Base-by-base conservation (phyloP, 2,329 filamentous ascomycete genomes). In the Hymenoscyphus scutula region DNA sequence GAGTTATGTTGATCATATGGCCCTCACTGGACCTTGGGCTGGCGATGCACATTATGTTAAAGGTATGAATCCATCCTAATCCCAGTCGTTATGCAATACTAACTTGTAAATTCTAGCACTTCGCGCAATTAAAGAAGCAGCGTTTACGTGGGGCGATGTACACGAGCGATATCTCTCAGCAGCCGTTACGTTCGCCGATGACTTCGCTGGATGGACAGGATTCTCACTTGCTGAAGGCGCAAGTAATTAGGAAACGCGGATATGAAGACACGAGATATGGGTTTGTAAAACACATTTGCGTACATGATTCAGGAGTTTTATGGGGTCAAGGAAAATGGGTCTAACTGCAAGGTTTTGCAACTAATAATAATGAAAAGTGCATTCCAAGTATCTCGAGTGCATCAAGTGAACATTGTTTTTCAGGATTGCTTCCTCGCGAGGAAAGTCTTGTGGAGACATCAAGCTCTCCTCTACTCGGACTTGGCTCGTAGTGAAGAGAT, bases 21-120 rank as follows among this genome's bases (percentile, higher is more conserved):
- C 90, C 2, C 72, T 97, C 19, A 85, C 84, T 59, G 88, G 89
- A 10, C 75, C 83, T 58, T 86, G 87, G 77, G 80, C 85, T 10
- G 85, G 83, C 1, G 92, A 98, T 77, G 84, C 90, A 19, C 90
- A 96, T 76, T 97, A 87, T 72, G 87, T 98, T 34, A 96, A 97
- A 78, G 86, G 89, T 87, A 77, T 74, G 79, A 67, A 53, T 32
- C 48, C n/a, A 37, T 4, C 6, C 25, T 23, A 11, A 25, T 32
- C 15, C 8, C 1, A 41, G 8, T 27, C 1, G 37, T 11, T 25
- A 3, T 13, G 25, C 11, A 37, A 27, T 37, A 41, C 8, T n/a
- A 38, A 53, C 48, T 34, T 58, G 10, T 10, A n/a, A n/a, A 19
- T 19, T 48, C 2, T 64, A 88, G 89, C 83, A 17, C 78, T 93